phyloP scores from a whole-genome alignment of 1,284 basidiomycete genomes.

The Schizopora paradoxa region DNA sequence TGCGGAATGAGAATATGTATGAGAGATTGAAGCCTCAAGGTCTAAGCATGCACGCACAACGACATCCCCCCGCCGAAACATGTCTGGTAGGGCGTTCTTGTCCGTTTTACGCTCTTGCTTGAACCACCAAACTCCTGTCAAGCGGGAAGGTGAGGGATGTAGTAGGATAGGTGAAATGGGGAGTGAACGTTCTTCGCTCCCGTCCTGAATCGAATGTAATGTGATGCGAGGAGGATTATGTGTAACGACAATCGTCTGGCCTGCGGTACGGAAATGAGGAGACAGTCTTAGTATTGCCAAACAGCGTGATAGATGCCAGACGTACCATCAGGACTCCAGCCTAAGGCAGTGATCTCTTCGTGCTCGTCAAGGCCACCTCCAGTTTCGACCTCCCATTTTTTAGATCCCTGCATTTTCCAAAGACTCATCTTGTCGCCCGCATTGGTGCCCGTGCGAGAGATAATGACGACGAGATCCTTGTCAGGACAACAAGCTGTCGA shows the following conservation, averaged over 20 bases:
- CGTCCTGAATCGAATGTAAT: conserved; percentile 73
- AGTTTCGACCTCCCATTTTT: conserved; percentile 74
- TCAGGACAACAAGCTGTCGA: conserved; percentile 73
- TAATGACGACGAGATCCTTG: conserved; percentile 69
- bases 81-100: conserved; percentile 56
- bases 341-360: conserved; percentile 50
- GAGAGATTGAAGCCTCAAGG: not conserved
- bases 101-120: conserved; percentile 38
- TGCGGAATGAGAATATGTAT: conserved; percentile 10
- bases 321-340: conserved; percentile 78
- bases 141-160: conserved; percentile 21
- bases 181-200: conserved; percentile 45
- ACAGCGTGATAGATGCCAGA: conserved; percentile 6
- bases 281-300: conserved; percentile 12
- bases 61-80: conserved; percentile 61
- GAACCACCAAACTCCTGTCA: conserved; percentile 70
- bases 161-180: conserved; percentile 27
- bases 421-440: conserved; percentile 60
- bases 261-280: conserved; percentile 33
- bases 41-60: conserved; percentile 42
- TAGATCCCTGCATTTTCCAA: conserved; percentile 74
- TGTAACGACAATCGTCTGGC: conserved; percentile 66
- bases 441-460: conserved; percentile 57
- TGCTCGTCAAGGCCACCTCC: conserved; percentile 30
- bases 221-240: conserved; percentile 63